These are phyloP conservation scores for Linnemannia hyalina DNA, from an alignment of 192 early-diverging fungal species.

Conservation along the genomic window DNA sequence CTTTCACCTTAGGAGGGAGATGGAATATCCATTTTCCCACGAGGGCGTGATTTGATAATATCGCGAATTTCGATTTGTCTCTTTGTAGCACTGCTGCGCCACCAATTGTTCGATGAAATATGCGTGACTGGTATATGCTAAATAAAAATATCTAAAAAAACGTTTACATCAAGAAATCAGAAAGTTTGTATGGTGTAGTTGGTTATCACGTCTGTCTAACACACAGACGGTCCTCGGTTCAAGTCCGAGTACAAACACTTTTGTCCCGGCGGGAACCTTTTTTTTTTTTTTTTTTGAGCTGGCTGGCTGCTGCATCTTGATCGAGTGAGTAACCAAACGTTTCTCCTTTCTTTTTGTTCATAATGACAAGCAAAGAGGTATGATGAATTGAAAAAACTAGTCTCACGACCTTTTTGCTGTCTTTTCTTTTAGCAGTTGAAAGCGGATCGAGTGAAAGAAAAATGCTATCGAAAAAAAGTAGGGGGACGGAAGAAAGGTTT, in stretches of 20 bases:
- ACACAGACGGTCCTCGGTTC: slow-evolving; percentile 43
- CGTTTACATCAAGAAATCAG: not conserved
- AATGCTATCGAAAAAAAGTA: not conserved
- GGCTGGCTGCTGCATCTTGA: too few species aligned
- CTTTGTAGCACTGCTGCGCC: too few species aligned
- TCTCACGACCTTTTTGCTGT: not conserved
- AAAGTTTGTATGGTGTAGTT: slow-evolving; percentile 30
- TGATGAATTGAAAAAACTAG: too few species aligned
- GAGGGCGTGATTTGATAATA: slow-evolving; percentile 42
- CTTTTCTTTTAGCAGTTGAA: not conserved
- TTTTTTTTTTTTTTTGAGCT: not conserved
- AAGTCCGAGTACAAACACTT: slow-evolving; percentile 36
- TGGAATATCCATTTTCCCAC: slow-evolving; percentile 74
- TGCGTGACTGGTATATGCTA: too few species aligned
- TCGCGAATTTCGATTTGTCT: not conserved
- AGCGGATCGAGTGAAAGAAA: not conserved
- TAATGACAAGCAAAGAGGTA: too few species aligned
- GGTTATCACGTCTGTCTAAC: slow-evolving; percentile 36
- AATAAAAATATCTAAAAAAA: slow-evolving; percentile 22
- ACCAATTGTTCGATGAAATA: not conserved
- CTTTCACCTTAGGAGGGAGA: slow-evolving; percentile 75
- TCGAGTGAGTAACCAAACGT: not conserved
- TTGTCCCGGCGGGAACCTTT: not conserved
- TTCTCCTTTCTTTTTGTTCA: not conserved
- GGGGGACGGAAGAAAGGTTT: not conserved